Base-by-base conservation (phyloP, 345 rosid species). In the Syzygium oleosum region DNA sequence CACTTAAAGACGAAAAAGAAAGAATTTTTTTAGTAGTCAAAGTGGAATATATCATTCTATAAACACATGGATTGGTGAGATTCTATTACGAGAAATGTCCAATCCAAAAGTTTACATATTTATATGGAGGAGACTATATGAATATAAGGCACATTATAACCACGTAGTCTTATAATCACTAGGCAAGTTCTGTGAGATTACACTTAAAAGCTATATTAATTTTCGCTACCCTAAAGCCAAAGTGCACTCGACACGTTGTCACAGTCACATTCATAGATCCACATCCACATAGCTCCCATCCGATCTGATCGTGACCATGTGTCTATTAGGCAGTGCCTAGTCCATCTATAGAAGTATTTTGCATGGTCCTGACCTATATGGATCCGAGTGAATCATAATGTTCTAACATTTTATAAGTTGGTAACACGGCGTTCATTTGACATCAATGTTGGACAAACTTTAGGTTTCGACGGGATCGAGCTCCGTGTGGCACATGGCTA, bases 401-500 rank as follows among this genome's bases (percentile, higher is more conserved):
- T 61, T 61, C 10, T 61, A n/a, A 61, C 73, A 61, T 16, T n/a
- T 61, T 61, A 61, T 61, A 61, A 14, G 34, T n/a, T 61, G 31
- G 34, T n/a, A 13, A 61, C 9, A 61, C 0, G 19, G 34, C 5
- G 31, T n/a, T n/a, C 38, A 61, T 61, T n/a, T 61, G 73, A 61
- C 73, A 61, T 61, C 34, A 61, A 61, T 61, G 34, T 14, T n/a
- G 1, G 21, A 61, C 17, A 61, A n/a, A 61, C 0, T 14, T n/a
- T n/a, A 54, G 88, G 88, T 58, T 87, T 87, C 15, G 86, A 87
- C 27, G 89, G 89, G 63, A 23, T 87, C 11, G 89, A 87, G 88
- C 51, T 87, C 49, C 88, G 84, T 58, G 78, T 12, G 10, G 88
- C 85, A 11, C 73, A 87, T 80, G 85, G 88, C 19, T 87, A 61